Evolutionary conservation across 208 protist genomes (phyloP), one percentile per base, ranked within the genome.

Genomic region (Leptomonas pyrrhocoris): DNA sequence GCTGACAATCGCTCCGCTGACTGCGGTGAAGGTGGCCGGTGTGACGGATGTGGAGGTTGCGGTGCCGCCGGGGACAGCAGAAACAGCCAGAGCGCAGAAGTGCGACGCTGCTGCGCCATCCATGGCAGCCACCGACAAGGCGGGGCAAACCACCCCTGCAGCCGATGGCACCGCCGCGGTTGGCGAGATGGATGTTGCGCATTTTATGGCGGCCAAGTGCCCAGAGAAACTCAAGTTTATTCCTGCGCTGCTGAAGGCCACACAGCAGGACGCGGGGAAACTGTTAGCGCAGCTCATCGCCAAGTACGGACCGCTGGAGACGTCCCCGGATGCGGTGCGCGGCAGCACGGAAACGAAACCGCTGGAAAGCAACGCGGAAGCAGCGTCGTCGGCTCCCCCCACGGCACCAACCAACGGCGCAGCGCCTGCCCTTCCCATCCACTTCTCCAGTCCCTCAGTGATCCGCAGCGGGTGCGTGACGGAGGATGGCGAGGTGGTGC

Each of bases 141-240:
- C 23, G 38, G 28, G 18, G 61, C 56, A 23, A 40, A n/a, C 45
- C 4, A 23, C 51, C 3, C 3, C 38, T 4, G 50, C 1, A 2
- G 31, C 50, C 28, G 25, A 8, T 9, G 36, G 36, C 2, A 2
- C 50, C 2, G 18, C 64, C 0, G 54, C 30, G 27, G 62, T 69
- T n/a, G 46, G 50, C 12, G 76, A 81, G 64, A 72, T 66, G 38
- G 65, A 69, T 15, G 74, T 83, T 0, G 53, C 27, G 6, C 42
- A 21, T 57, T 89, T 90, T 53, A 83, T 89, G 76, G 53, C 36
- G 36, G 57, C 48, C 25, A 84, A 81, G 62, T 89, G 84, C 55
- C 79, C 83, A 9, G 86, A 93, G 18, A 90, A 90, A 46, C 62
- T 85, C n/a, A 67, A 72, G 56, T 83, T 93, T 61, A 53, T 88